These are phyloP conservation scores for Exophiala viscosa DNA, from an alignment of 2,329 filamentous ascomycete genomes.

Conservation along the genomic window DNA sequence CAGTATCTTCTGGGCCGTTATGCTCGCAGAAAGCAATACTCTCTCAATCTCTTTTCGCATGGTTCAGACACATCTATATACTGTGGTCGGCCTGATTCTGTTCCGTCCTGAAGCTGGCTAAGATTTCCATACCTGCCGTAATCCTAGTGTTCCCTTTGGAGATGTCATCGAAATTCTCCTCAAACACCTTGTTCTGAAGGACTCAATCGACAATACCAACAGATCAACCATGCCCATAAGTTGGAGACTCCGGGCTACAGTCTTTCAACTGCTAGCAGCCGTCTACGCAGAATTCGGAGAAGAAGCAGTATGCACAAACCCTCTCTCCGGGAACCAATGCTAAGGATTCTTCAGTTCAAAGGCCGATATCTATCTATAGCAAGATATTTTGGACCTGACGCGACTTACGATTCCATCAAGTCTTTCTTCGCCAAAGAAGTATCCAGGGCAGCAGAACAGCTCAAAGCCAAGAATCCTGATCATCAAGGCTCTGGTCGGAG, in stretches of 20 bases:
- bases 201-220: background rate
- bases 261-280: slow-evolving; percentile 17
- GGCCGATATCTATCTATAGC: slow-evolving; percentile 17
- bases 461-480: slow-evolving; percentile 2
- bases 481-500: slow-evolving; percentile 5
- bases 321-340: background rate
- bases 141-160: background rate
- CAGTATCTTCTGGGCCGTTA: background rate
- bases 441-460: slow-evolving; percentile 10
- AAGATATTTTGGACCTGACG: slow-evolving; percentile 16
- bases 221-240: slow-evolving; percentile 13
- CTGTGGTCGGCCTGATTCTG: no score
- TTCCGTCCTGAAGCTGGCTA: no score
- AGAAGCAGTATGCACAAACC: slow-evolving; percentile 10
- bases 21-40: no score
- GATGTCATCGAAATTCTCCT: background rate
- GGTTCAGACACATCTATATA: no score
- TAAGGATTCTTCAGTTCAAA: slow-evolving; percentile 16
- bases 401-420: slow-evolving; percentile 16
- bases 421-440: slow-evolving; percentile 21
- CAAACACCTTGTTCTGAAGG: background rate
- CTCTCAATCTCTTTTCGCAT: background rate
- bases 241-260: slow-evolving; percentile 13
- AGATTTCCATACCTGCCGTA: no score
- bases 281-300: slow-evolving; percentile 22